These are phyloP conservation scores for Colletotrichum melonis DNA, from an alignment of 2,329 filamentous ascomycete species.

Conservation along the genomic window DNA sequence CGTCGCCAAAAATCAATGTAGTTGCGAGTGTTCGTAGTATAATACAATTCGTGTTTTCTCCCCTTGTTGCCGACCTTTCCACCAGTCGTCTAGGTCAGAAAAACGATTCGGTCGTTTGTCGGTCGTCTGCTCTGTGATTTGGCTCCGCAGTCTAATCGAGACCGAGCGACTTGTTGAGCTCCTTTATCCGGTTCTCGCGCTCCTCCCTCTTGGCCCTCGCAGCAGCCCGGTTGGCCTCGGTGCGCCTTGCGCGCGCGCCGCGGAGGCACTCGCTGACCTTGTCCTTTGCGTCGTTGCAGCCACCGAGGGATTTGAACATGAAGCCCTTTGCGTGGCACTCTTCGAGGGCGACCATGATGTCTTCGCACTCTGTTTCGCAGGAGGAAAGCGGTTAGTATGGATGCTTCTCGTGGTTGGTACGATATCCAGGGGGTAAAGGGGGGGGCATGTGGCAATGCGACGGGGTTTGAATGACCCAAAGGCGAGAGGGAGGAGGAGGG, in stretches of 20 bases:
- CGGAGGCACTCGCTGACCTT: conserved; percentile 88
- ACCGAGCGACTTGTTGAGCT: conserved; percentile 61
- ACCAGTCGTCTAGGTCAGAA: background rate
- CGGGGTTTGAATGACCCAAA: background rate
- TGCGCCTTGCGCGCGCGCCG: conserved; percentile 81
- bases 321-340: conserved; percentile 96
- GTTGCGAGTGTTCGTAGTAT: conserved; percentile 4
- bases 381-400: background rate
- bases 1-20: background rate
- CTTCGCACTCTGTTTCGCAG: conserved; percentile 81
- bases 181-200: conserved; percentile 78
- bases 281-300: conserved; percentile 88
- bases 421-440: background rate
- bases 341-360: conserved; percentile 92
- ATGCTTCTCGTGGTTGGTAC: background rate
- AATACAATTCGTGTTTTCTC: background rate
- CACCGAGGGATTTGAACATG: conserved; percentile 88
- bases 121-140: background rate
- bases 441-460: background rate
- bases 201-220: conserved; percentile 77
- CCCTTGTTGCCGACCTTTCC: too few species aligned
- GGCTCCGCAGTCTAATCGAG: conserved; percentile 37
- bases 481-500: background rate
- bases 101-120: too few species aligned
- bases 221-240: conserved; percentile 77